Base-by-base conservation (phyloP, 192 early-diverging fungal species). In the Paraglomus brasilianum region DNA sequence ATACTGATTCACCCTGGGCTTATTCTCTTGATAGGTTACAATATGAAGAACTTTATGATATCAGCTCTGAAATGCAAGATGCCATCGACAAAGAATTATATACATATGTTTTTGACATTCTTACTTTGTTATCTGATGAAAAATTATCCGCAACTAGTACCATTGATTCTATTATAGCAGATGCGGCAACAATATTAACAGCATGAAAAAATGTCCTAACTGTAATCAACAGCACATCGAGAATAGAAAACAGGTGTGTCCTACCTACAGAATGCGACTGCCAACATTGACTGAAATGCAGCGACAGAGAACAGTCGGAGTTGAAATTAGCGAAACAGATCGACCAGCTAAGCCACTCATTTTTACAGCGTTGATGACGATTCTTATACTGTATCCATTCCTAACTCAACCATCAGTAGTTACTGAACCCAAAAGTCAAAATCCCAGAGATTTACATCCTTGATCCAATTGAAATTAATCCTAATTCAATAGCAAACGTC, bases 281-380 rank as follows among this genome's bases (percentile, higher is more conserved):
- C 3, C 22, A 17, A 61, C 22, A 7, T 42, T 61, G 44, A 42
- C 59, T 19, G 42, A 61, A 61, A 61, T 61, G 39, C 59, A 61
- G 50, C 21, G 39, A 49, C 9, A 65, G 19, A 60, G 43, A 60
- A 40, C 15, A 39, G 44, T 41, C 44, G 4, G 44, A 13, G 21
- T 60, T 40, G 39, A 60, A 60, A 39, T 42, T 39, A 60, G 17
- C 44, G 44, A n/a, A 39, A 2, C n/a, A 19, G 41, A 60, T 60
- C 30, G 44, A 39, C 44, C 17, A 60, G 44, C 10, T 60, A 60
- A 60, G n/a, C n/a, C n/a, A n/a, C n/a, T n/a, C 15, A 48, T 64
- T 64, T 64, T 64, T 64, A 64, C 38, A 64, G 36, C 0, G 13
- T 64, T 64, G 38, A 64, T 36, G 38, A 48, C 38, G 45, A 64